Evolutionary conservation across 1,284 basidiomycete genomes (phyloP).

Genomic region (Phenoliferia sp.): DNA sequence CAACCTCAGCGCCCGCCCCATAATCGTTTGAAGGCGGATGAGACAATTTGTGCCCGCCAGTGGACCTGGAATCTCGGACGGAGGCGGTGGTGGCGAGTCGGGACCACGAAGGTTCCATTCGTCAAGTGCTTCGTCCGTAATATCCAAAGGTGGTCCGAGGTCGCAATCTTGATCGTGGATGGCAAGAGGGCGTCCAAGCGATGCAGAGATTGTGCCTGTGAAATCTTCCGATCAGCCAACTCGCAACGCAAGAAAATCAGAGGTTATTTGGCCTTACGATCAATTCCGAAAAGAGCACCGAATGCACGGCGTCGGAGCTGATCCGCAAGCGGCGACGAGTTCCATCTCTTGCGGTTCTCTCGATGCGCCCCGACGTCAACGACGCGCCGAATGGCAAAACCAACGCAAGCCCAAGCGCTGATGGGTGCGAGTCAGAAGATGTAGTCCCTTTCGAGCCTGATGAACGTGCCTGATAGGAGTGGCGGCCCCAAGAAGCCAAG

Average conservation of each 20-base stretch:
- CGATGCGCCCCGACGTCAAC: slow-evolving; percentile 49
- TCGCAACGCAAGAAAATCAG: no score
- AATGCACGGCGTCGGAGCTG: slow-evolving; percentile 62
- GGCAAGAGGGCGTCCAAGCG: slow-evolving; percentile 71
- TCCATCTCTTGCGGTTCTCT: slow-evolving; percentile 41
- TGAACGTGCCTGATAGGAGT: neutral
- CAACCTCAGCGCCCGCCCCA: neutral
- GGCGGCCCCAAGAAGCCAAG: slow-evolving; percentile 12
- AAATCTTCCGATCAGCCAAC: neutral
- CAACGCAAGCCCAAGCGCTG: slow-evolving; percentile 16
- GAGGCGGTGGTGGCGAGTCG: neutral
- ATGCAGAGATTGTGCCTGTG: slow-evolving; percentile 28
- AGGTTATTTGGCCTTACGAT: slow-evolving; percentile 4
- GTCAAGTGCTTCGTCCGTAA: slow-evolving; percentile 62
- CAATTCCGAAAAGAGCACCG: slow-evolving; percentile 8
- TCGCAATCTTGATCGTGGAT: slow-evolving; percentile 83
- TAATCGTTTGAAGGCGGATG: neutral
- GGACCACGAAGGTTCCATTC: slow-evolving; percentile 14
- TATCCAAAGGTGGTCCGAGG: slow-evolving; percentile 67
- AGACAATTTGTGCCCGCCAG: neutral
- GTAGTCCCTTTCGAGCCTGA: neutral
- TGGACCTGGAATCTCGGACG: neutral
- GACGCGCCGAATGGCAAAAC: slow-evolving; percentile 26
- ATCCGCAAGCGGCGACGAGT: slow-evolving; percentile 46
- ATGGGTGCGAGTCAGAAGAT: neutral